phyloP scores from a whole-genome alignment of 257 asterid genomes.

The Solanum chaucha region DNA sequence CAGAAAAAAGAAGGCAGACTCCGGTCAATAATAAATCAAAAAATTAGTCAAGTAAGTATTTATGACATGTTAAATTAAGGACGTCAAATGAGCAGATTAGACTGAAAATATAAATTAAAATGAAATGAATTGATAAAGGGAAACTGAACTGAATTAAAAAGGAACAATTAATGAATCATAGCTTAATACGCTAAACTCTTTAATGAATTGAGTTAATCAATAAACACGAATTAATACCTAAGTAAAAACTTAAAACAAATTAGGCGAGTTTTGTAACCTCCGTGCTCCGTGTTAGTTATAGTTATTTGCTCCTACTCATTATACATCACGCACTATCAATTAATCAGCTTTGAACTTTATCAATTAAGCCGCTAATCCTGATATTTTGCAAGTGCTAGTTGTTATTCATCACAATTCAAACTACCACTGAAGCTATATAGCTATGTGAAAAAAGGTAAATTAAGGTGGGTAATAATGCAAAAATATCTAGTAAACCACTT shows the following conservation, averaged over 20 bases:
- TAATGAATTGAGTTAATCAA: background rate
- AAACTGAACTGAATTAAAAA: background rate
- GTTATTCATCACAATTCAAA: background rate
- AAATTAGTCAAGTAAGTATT: background rate
- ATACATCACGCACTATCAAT: background rate
- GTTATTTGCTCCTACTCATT: background rate
- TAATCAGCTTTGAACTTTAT: background rate
- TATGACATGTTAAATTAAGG: background rate
- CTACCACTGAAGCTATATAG: background rate
- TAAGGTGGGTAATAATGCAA: background rate
- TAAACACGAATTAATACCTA: too few species aligned
- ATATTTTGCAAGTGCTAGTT: background rate
- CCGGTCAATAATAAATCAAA: background rate
- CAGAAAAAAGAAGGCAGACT: background rate
- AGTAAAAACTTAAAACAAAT: background rate
- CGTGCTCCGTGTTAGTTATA: background rate
- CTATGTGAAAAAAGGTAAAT: background rate
- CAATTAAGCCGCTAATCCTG: background rate
- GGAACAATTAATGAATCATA: background rate
- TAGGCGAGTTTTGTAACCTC: background rate
- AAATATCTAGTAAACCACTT: background rate
- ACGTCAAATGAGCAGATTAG: too few species aligned
- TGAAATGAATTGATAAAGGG: background rate
- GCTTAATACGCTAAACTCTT: background rate
- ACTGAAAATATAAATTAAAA: background rate